Conservation (phyloP, 208 protist species). For the Crithidia thermophila region DNA sequence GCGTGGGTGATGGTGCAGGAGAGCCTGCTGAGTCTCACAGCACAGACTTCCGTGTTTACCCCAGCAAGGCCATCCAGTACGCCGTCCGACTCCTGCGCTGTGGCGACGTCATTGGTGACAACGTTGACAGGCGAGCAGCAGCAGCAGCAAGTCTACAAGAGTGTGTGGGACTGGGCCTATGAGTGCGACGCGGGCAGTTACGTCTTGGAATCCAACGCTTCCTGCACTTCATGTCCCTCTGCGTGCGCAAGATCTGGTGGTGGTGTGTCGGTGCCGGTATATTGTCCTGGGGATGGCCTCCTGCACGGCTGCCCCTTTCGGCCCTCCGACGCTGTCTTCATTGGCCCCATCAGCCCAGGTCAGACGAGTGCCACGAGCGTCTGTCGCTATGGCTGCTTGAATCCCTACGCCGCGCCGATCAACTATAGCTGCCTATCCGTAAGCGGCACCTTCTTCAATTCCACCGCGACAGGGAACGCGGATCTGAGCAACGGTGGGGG, state of each 20-base stretch:
- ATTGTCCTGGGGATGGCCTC: constrained; percentile 33
- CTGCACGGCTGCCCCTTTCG: constrained; percentile 27
- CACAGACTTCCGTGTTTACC: constrained; percentile 10
- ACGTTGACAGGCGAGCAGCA: no score
- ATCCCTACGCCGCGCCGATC: constrained; percentile 22
- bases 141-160: not conserved
- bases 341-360: constrained; percentile 8
- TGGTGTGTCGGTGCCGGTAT: constrained; percentile 5
- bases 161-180: not conserved
- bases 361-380: not conserved
- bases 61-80: not conserved
- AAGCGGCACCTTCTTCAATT: constrained; percentile 22
- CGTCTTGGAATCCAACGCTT: not conserved
- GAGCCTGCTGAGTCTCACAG: not conserved
- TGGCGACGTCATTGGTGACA: no score
- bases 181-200: constrained; percentile 24
- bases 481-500: constrained; percentile 20
- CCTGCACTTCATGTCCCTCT: constrained; percentile 19
- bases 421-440: constrained; percentile 24
- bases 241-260: constrained; percentile 2
- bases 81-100: not conserved
- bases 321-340: constrained; percentile 8
- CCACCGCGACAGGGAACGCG: constrained; percentile 7
- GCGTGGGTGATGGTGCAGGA: constrained; percentile 5
- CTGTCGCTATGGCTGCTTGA: constrained; percentile 24